A percentile compares a stretch with the other conserved stretches of the same genome.
phyloP scores from a whole-genome alignment of 176 grass and related monocot genomes.

The Oryza australiensis region DNA sequence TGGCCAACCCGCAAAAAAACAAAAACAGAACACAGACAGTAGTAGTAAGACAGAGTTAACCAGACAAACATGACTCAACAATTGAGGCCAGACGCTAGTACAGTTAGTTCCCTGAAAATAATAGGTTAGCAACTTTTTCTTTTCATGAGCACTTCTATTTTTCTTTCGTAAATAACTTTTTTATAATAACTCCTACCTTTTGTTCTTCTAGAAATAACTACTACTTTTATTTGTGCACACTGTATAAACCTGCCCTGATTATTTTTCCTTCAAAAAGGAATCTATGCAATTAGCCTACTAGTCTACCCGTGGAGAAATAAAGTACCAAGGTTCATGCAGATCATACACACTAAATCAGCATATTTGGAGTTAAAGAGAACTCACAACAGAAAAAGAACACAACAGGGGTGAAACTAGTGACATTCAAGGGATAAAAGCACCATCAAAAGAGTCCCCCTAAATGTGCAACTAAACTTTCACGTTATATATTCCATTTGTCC shows the following conservation, averaged over 20 bases:
- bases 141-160: too few relatives aligned
- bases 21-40: background rate
- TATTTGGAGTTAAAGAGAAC: background rate
- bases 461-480: constrained; percentile 20
- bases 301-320: background rate
- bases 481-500: constrained; percentile 8
- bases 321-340: background rate
- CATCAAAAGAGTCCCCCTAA: constrained; percentile 30
- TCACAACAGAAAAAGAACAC: background rate
- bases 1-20: too few relatives aligned
- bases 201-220: too few relatives aligned
- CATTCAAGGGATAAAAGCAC: background rate
- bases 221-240: background rate
- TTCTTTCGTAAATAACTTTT: background rate
- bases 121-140: too few relatives aligned
- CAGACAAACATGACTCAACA: background rate
- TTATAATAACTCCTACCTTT: background rate
- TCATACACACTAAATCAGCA: background rate
- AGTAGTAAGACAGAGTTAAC: constrained; percentile 7
- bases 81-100: background rate
- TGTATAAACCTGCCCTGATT: background rate
- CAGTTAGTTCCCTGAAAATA: too few relatives aligned
- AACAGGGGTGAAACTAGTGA: background rate
- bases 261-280: background rate
- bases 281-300: background rate